These are phyloP conservation scores for Rhypophila decipiens DNA, from an alignment of 495 filamentous ascomycete species.

Conservation along the genomic window DNA sequence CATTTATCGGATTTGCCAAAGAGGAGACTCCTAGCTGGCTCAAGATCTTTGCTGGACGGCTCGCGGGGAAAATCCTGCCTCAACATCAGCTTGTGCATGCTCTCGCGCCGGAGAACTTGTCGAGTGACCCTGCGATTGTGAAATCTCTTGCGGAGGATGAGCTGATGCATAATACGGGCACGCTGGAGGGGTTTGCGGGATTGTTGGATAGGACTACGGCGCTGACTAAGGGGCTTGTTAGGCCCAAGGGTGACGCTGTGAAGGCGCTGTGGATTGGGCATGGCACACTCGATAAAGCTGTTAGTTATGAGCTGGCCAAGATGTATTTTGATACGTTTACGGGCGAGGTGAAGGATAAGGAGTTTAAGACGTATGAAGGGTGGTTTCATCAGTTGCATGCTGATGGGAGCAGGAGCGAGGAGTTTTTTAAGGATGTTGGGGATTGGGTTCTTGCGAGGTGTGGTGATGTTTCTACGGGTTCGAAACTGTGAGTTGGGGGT, in stretches of 20 bases:
- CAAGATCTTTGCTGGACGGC: conserved; percentile 51
- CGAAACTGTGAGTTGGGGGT: background rate
- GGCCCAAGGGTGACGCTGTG: conserved; percentile 28
- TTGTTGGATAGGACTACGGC: conserved; percentile 63
- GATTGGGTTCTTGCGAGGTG: conserved; percentile 59
- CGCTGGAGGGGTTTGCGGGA: conserved; percentile 64
- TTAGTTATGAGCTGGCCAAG: conserved; percentile 54
- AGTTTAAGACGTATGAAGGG: conserved; percentile 68
- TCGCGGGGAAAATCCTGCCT: conserved; percentile 63
- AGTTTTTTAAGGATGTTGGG: conserved; percentile 63
- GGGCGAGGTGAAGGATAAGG: conserved; percentile 52
- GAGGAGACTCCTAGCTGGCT: conserved; percentile 51
- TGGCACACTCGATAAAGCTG: conserved; percentile 62
- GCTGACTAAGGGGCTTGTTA: conserved; percentile 37
- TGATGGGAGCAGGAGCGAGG: conserved; percentile 54
- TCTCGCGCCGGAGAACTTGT: conserved; percentile 52
- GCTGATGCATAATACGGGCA: conserved; percentile 73
- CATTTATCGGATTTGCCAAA: conserved; percentile 63
- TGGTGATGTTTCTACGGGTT: background rate
- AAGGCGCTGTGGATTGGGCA: conserved; percentile 55
- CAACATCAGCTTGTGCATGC: conserved; percentile 48
- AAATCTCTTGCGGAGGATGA: conserved; percentile 52
- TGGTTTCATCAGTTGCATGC: conserved; percentile 74
- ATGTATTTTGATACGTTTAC: conserved; percentile 49
- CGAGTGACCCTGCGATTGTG: conserved; percentile 55